Percentiles rank a stretch among this genome's conserved stretches.
Conservation (phyloP, 192 early-diverging fungal species). For the Backusella sp. region DNA sequence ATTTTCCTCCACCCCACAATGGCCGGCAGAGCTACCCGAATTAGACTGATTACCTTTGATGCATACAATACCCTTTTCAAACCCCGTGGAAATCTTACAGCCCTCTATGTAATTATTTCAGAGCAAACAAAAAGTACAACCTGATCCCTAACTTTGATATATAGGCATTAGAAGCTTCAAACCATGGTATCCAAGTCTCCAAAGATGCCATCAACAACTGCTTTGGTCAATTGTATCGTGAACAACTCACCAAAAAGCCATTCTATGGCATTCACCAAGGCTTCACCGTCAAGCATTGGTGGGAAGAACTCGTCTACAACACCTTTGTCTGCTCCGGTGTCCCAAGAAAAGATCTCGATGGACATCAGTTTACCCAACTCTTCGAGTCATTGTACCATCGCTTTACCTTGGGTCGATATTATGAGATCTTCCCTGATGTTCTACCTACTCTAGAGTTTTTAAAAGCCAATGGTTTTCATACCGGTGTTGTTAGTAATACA, state of each 20-base stretch:
- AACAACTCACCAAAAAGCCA: slow-evolving; percentile 38
- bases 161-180: slow-evolving; percentile 34
- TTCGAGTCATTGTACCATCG: slow-evolving; percentile 41
- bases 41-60: slow-evolving; percentile 58
- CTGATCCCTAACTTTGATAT: too few species aligned
- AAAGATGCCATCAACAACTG: slow-evolving; percentile 24
- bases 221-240: slow-evolving; percentile 39
- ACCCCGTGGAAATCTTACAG: slow-evolving; percentile 32
- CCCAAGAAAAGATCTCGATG: slow-evolving; percentile 19
- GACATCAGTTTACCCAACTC: slow-evolving; percentile 10
- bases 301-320: slow-evolving; percentile 39
- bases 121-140: too few species aligned
- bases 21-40: slow-evolving; percentile 4
- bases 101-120: slow-evolving; percentile 29
- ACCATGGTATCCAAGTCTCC: slow-evolving; percentile 40
- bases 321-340: slow-evolving; percentile 45
- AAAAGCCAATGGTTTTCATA: slow-evolving; percentile 39
- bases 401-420: slow-evolving; percentile 45
- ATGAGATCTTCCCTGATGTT: slow-evolving; percentile 52
- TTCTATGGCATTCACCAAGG: slow-evolving; percentile 47
- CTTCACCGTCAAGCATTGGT: slow-evolving; percentile 50
- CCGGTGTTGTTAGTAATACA: slow-evolving; percentile 59
- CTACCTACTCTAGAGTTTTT: slow-evolving; percentile 42
- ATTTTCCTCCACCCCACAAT: background rate
- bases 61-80: slow-evolving; percentile 58